Conservation (phyloP, 176 grass and related monocot genomes). For the Zea luxurians region DNA sequence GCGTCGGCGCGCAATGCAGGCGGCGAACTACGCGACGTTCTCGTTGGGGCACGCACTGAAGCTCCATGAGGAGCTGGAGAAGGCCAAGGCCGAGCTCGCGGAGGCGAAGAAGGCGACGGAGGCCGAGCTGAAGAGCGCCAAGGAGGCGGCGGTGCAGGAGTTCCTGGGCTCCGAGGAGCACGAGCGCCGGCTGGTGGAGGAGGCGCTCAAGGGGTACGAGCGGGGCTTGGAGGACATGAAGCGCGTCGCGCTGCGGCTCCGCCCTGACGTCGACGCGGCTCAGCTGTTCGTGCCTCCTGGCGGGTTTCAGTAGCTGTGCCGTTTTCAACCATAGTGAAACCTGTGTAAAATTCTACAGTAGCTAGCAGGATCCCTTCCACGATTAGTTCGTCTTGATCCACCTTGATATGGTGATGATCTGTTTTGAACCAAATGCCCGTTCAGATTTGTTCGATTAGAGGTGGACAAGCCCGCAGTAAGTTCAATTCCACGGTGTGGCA, state of each 20-base stretch:
- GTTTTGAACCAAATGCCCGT: too few relatives aligned
- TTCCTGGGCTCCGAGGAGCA: slow-evolving; percentile 2
- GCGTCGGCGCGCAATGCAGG: slow-evolving; percentile 7
- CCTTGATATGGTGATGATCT: too few relatives aligned
- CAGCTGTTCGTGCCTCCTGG: slow-evolving; percentile 6
- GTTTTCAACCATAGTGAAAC: too few relatives aligned
- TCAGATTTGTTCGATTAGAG: too few relatives aligned
- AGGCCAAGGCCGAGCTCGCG: slow-evolving; percentile 7
- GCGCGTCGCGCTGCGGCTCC: slow-evolving; percentile 21
- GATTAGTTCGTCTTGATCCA: too few relatives aligned
- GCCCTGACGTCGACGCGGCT: slow-evolving; percentile 20
- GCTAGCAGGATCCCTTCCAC: too few relatives aligned
- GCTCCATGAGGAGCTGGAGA: slow-evolving; percentile 12
- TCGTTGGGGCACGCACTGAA: slow-evolving; percentile 25
- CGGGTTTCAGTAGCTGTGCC: background rate
- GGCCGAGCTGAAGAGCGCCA: background rate
- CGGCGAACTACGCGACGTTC: slow-evolving; percentile 31
- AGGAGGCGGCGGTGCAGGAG: slow-evolving; percentile 2
- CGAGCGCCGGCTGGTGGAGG: slow-evolving; percentile 15
- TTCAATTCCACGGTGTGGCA: too few relatives aligned
- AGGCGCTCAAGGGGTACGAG: slow-evolving; percentile 20
- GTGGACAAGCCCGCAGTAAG: too few relatives aligned
- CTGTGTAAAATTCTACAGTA: too few relatives aligned
- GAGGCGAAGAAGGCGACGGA: background rate
- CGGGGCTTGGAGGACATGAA: slow-evolving; percentile 41